Conservation (phyloP, 352 stramenopile species). For the Blastocystis sp. region DNA sequence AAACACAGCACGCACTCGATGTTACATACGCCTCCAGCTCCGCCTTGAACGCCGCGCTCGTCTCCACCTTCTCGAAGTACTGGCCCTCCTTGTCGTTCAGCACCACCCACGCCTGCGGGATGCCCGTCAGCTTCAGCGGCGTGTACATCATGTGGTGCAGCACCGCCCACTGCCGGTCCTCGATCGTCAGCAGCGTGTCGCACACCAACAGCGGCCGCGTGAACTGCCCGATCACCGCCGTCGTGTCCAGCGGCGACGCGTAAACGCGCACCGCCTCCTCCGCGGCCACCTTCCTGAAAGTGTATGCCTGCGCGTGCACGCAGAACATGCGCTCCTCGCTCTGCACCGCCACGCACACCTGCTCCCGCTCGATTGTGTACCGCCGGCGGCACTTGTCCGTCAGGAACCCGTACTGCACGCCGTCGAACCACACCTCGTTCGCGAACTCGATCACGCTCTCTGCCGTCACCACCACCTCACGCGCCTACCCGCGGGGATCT, state of each 20-base stretch:
- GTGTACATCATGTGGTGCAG: slow-evolving; percentile 66
- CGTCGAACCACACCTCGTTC: slow-evolving; percentile 36
- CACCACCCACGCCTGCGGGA: slow-evolving; percentile 51
- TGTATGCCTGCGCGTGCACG: slow-evolving; percentile 43
- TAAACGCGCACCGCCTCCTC: slow-evolving; percentile 1
- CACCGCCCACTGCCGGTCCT: slow-evolving; percentile 36
- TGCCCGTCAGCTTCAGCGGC: slow-evolving; percentile 24
- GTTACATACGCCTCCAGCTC: background rate
- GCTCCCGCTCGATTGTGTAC: slow-evolving; percentile 14
- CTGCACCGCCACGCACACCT: slow-evolving; percentile 35
- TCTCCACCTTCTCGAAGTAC: slow-evolving; percentile 17
- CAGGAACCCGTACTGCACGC: slow-evolving; percentile 44
- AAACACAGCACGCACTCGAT: too few relatives aligned
- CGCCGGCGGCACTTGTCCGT: slow-evolving; percentile 23
- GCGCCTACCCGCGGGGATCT: slow-evolving; percentile 10
- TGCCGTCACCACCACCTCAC: background rate
- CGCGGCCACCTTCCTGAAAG: slow-evolving; percentile 11
- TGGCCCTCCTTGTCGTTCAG: slow-evolving; percentile 2
- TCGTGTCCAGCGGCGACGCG: slow-evolving; percentile 6
- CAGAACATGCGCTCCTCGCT: slow-evolving; percentile 39
- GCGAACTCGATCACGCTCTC: slow-evolving; percentile 10
- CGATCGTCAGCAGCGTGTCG: slow-evolving; percentile 47
- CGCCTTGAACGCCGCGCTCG: slow-evolving; percentile 38
- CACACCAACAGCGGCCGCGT: slow-evolving; percentile 21
- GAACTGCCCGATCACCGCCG: slow-evolving; percentile 7